Percentiles rank a stretch among this genome's conserved stretches.
phyloP scores from a whole-genome alignment of 768 basidiomycete species.

The Suillus cothurnatus region DNA sequence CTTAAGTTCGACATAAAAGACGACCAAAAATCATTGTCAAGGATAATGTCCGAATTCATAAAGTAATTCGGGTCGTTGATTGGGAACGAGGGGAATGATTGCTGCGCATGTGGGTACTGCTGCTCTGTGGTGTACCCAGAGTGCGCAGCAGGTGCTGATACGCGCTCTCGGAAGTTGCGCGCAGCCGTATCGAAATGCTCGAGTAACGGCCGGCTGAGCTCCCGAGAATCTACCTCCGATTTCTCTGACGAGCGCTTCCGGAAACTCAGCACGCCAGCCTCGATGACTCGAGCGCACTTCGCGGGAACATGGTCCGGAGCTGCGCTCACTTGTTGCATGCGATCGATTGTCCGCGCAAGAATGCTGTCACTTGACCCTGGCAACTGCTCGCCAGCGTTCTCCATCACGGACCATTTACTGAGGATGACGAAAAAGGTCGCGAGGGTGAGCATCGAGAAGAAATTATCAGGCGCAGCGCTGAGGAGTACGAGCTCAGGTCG shows the following conservation, averaged over 20 bases:
- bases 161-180: conserved; percentile 20
- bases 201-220: conserved; percentile 20
- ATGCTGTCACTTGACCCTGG: conserved; percentile 42
- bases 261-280: conserved; percentile 33
- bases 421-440: conserved; percentile 46
- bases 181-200: conserved; percentile 24
- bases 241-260: conserved; percentile 30
- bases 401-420: conserved; percentile 43
- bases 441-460: conserved; percentile 45
- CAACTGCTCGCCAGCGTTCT: conserved; percentile 36
- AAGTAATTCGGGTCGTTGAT: conserved; percentile 34
- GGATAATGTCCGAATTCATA: conserved; percentile 40
- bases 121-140: conserved; percentile 9
- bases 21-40: conserved; percentile 46
- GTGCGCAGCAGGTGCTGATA: conserved; percentile 9
- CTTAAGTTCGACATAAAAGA: conserved; percentile 41
- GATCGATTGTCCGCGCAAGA: conserved; percentile 37
- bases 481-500: conserved; percentile 37
- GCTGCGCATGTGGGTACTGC: conserved; percentile 19
- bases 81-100: conserved; percentile 23
- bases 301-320: conserved; percentile 43
- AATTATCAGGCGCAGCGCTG: conserved; percentile 42
- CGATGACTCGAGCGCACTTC: conserved; percentile 45
- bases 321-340: conserved; percentile 35
- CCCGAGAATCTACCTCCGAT: conserved; percentile 21